Evolutionary conservation across 768 basidiomycete genomes (phyloP).

Genomic region (Lentinula boryana): DNA sequence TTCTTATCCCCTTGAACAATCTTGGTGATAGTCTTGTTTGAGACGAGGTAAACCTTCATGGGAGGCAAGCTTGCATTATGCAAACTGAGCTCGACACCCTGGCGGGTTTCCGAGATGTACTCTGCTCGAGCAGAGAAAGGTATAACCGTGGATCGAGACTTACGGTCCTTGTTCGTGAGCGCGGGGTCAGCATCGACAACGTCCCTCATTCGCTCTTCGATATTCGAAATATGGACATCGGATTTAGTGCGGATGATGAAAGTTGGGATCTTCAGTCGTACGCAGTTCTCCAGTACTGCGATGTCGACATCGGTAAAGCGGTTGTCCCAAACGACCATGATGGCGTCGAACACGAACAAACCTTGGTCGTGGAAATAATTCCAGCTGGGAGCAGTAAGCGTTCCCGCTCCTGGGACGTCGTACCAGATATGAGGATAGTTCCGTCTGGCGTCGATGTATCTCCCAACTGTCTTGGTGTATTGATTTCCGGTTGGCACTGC

Average conservation of each 20-base stretch:
- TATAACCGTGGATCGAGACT: background rate
- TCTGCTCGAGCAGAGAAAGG: conserved; percentile 16
- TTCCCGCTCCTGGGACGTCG: conserved; percentile 4
- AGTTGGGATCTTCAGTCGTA: conserved; percentile 10
- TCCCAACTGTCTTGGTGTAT: background rate
- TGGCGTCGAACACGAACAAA: conserved; percentile 12
- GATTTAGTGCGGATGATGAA: conserved; percentile 14
- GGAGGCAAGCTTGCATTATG: conserved; percentile 18
- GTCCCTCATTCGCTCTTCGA: conserved; percentile 4
- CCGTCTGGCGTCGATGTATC: conserved; percentile 2
- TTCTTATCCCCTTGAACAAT: conserved; percentile 12
- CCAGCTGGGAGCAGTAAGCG: background rate
- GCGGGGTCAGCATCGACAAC: background rate
- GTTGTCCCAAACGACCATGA: conserved; percentile 12
- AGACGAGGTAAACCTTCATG: conserved; percentile 22
- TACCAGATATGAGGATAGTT: conserved; percentile 5
- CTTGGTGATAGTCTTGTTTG: conserved; percentile 15
- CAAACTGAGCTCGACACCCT: conserved; percentile 18
- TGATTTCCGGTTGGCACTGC: background rate
- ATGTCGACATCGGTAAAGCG: conserved; percentile 12
- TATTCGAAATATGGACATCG: conserved; percentile 14
- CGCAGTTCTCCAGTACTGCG: conserved; percentile 10
- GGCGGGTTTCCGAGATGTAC: conserved; percentile 20
- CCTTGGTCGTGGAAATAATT: conserved; percentile 1
- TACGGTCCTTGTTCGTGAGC: background rate